Conservation (phyloP, 805 yeast species). For the Metschnikowia reukaufii region DNA sequence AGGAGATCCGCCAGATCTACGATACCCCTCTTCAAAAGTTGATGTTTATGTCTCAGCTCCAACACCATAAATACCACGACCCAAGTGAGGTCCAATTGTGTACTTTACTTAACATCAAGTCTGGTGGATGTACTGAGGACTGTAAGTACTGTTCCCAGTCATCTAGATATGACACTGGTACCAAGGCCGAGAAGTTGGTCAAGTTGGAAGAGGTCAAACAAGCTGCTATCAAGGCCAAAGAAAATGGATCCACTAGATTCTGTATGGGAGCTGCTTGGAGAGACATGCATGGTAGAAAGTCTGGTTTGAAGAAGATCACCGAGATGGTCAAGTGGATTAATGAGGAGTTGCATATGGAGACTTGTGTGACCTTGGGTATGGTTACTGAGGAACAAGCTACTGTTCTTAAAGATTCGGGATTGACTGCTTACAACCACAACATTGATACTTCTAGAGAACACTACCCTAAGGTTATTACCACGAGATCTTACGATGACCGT, state of each 20-base stretch:
- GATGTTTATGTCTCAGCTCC: conserved; percentile 57
- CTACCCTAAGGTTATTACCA: conserved; percentile 68
- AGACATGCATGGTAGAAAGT: conserved; percentile 76
- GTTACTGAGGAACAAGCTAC: conserved; percentile 62
- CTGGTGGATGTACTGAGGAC: conserved; percentile 82
- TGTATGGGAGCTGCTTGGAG: conserved; percentile 91
- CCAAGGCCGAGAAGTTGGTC: conserved; percentile 66
- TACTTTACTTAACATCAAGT: conserved; percentile 69
- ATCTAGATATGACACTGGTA: conserved; percentile 63
- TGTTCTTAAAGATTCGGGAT: conserved; percentile 61
- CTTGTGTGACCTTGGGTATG: conserved; percentile 83
- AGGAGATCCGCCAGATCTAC: conserved; percentile 60
- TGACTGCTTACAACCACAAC: conserved; percentile 81
- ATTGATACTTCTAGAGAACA: conserved; percentile 78
- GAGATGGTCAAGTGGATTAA: conserved; percentile 66
- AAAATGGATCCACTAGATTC: conserved; percentile 72
- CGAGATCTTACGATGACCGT: conserved; percentile 72
- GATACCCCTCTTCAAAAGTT: conserved; percentile 65
- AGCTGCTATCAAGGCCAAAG: conserved; percentile 65
- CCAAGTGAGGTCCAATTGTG: conserved; percentile 73
- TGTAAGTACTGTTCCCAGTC: conserved; percentile 83
- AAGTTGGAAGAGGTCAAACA: conserved; percentile 59
- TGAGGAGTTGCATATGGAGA: conserved; percentile 63
- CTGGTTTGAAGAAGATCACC: conserved; percentile 59
- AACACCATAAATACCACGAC: conserved; percentile 66